phyloP scores from a whole-genome alignment of 73 alveolate species.

The Blepharisma stoltei region DNA sequence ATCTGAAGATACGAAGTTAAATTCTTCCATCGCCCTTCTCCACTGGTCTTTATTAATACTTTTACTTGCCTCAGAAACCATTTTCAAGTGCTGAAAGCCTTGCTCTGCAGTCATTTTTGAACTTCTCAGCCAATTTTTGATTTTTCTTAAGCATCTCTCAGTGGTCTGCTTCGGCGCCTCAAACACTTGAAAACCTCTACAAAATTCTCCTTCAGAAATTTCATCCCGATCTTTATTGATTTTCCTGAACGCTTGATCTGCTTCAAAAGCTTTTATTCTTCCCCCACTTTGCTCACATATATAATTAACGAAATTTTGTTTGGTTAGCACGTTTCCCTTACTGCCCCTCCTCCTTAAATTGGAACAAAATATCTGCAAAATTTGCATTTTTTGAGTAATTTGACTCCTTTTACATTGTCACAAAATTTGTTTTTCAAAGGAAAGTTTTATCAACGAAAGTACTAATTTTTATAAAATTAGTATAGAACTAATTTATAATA shows the following conservation, averaged over 20 bases:
- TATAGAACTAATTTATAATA: too few relatives aligned
- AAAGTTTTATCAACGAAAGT: too few relatives aligned
- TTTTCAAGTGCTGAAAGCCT: conserved; percentile 2
- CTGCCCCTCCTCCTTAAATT: too few relatives aligned
- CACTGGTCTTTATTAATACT: not conserved
- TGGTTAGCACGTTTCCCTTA: not conserved
- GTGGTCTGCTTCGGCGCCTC: not conserved
- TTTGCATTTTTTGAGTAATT: too few relatives aligned
- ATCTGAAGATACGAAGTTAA: not conserved
- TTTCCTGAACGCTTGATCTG: conserved; percentile 16
- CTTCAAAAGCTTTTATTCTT: conserved; percentile 14
- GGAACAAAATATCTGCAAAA: too few relatives aligned
- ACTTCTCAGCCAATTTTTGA: conserved; percentile 3
- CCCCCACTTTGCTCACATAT: conserved; percentile 11
- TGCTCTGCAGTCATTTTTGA: not conserved
- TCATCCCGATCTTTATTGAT: not conserved
- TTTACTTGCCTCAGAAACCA: not conserved
- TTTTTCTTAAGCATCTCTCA: not conserved
- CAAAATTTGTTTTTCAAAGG: too few relatives aligned
- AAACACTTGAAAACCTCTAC: not conserved
- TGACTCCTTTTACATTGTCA: too few relatives aligned
- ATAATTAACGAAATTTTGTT: conserved; percentile 10
- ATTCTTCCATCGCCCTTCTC: not conserved
- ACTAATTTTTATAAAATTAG: too few relatives aligned
- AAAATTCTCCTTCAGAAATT: conserved; percentile 1